Conservation (phyloP, 306 rosid species). For the Gleditsia sinensis region DNA sequence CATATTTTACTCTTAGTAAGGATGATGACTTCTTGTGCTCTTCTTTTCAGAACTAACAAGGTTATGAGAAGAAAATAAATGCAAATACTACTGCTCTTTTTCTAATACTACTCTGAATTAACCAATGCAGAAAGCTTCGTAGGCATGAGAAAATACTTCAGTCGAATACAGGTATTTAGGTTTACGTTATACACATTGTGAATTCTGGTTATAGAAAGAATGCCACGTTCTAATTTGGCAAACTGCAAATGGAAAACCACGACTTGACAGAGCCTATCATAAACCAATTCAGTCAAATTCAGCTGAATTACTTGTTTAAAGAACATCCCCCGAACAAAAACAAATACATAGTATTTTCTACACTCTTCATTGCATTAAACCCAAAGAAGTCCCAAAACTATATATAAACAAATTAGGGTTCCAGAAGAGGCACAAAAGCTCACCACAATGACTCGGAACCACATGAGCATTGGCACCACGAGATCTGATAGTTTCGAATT, state of each 20-base stretch:
- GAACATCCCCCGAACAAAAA: constrained; percentile 5
- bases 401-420: constrained; percentile 39
- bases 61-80: constrained; percentile 5
- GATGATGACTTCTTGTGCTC: not conserved
- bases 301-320: constrained; percentile 22
- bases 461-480: constrained; percentile 70
- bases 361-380: constrained; percentile 26
- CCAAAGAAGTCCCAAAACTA: not conserved
- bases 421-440: constrained; percentile 32
- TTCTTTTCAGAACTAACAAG: not conserved
- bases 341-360: not conserved
- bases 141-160: not conserved
- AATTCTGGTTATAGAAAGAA: not conserved
- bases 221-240: not conserved
- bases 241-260: constrained; percentile 1
- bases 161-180: constrained; percentile 4
- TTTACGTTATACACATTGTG: not conserved
- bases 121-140: not conserved
- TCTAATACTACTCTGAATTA: constrained; percentile 2
- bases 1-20: constrained; percentile 6
- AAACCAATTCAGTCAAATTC: not conserved
- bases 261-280: not conserved
- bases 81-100: constrained; percentile 1
- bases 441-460: constrained; percentile 90
- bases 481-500: constrained; percentile 80